Conservation (phyloP, 73 alveolate species). For the Durusdinium trenchii region DNA sequence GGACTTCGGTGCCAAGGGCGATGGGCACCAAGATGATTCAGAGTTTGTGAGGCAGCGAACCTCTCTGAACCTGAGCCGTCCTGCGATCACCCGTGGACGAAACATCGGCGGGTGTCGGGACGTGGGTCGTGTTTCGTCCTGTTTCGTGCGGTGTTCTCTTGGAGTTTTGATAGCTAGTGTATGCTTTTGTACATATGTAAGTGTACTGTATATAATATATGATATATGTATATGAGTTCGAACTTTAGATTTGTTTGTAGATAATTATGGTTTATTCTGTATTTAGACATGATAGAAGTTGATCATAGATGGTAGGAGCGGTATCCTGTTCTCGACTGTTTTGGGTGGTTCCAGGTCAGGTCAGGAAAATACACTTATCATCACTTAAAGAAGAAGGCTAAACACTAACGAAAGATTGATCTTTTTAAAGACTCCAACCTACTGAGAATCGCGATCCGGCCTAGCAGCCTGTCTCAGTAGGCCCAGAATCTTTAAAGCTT, state of each 20-base stretch:
- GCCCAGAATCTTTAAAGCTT: too few relatives aligned
- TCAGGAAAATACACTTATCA: too few relatives aligned
- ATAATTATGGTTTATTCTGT: not conserved
- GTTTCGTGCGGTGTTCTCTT: not conserved
- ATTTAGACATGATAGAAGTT: too few relatives aligned
- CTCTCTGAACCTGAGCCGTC: not conserved
- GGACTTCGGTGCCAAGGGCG: conserved; percentile 70
- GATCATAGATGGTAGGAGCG: too few relatives aligned
- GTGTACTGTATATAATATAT: not conserved
- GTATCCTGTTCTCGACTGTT: too few relatives aligned
- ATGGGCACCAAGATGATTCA: conserved; percentile 57
- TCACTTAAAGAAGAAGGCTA: too few relatives aligned
- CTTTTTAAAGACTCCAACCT: too few relatives aligned
- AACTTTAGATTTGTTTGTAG: not conserved
- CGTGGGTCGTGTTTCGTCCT: not conserved
- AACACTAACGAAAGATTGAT: too few relatives aligned
- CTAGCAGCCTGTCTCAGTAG: too few relatives aligned
- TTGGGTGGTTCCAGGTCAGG: too few relatives aligned
- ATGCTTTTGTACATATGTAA: not conserved
- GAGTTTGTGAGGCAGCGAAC: conserved; percentile 6
- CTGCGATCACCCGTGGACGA: not conserved
- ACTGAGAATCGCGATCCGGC: too few relatives aligned
- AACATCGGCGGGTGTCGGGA: not conserved
- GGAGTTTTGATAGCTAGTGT: not conserved
- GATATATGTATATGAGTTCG: not conserved